Evolutionary conservation across 2,329 filamentous ascomycete genomes (phyloP), one percentile per base, ranked within the genome.

Genomic region (Phaeomoniella chlamydospora): DNA sequence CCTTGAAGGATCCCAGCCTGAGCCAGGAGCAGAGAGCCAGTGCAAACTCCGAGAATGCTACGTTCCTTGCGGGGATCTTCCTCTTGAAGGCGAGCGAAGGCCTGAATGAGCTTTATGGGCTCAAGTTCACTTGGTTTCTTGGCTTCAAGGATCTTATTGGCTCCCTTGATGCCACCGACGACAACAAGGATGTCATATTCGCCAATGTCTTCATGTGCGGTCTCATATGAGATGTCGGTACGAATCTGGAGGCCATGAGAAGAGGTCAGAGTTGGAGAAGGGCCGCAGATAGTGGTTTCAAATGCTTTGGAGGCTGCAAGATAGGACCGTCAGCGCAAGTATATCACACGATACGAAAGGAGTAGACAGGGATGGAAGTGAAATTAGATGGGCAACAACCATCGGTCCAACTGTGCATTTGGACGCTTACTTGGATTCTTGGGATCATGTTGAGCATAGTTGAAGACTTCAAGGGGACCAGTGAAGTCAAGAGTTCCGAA

Each of bases 151-250:
- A 85, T 57, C 26, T 65, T 59, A 17, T 77, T 70, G 40, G 64
- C 41, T 6, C 42, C 62, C 52, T 74, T 70, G 18, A 15, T 34
- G 52, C 84, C 83, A 50, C 84, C 84, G 17, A 85, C 69, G 44
- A 92, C 64, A 55, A 90, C 68, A 47, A 92, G 68, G 43, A 90
- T 68, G 55, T 92, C 84, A 54, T 81, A 87, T 45, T 86, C 79
- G 45, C 77, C 64, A 34, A 86, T 71, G 46, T 63, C 61, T 40
- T 83, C 72, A 58, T 84, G 70, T 42, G 82, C 83, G 52, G 88
- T 81, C 52, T 81, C 80, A 67, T 73, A 85, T 54, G 75, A 68
- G 56, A 87, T 77, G 58, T 90, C 78, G 42, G 80, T 75, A 49
- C 73, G 72, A 56, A 90, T 64, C 47, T 75, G 67, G 51, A 79